Evolutionary conservation across 1,284 basidiomycete genomes (phyloP), one percentile per base, ranked within the genome.

Genomic region (Malassezia sp.): DNA sequence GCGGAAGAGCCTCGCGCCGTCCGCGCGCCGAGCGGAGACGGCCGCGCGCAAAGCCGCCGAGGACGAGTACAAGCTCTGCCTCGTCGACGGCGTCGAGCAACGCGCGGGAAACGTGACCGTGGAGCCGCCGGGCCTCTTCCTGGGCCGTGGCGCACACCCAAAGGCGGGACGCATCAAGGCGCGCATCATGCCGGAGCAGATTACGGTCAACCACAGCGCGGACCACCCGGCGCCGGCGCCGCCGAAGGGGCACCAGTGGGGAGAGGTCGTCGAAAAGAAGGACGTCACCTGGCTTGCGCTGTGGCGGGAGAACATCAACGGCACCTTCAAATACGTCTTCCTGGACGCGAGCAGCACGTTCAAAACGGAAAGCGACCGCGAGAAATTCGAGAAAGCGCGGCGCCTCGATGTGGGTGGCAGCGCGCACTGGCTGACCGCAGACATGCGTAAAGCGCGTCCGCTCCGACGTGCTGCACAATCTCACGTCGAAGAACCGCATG

Each of bases 101-200:
- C 95, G 93, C 71, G 81, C 95, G 42, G 93, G 93, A 45, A 97
- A 97, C 74, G 96, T 97, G 76, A 80, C 89, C 57, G 82, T 96
- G 39, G 93, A 99, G 77, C 93, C 93, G 67, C 93, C 93, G 15
- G 88, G 89, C 32, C 75, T 97, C 33, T 99, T 97, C 75, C 78
- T 91, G 72, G 93, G 93, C 50, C 89, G 93, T 57, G 93, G 93
- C 49, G 88, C 95, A 62, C 93, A 99, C 73, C 93, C 93, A 1
- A 90, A 85, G 76, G 96, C 95, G 71, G 93, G 93, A 20, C 83
- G 82, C 41, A 77, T 96, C 53, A 99, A 97, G 78, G 86, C 88
- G 61, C 60, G 73, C 50, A 55, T 59, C 32, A 43, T 37, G 26
- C 67, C 67, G 0, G 60, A 64, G 35, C 59, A 67, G 42, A 68